Conservation (phyloP, 2,329 filamentous ascomycete genomes). For the Alternaria hordeiaustralica region DNA sequence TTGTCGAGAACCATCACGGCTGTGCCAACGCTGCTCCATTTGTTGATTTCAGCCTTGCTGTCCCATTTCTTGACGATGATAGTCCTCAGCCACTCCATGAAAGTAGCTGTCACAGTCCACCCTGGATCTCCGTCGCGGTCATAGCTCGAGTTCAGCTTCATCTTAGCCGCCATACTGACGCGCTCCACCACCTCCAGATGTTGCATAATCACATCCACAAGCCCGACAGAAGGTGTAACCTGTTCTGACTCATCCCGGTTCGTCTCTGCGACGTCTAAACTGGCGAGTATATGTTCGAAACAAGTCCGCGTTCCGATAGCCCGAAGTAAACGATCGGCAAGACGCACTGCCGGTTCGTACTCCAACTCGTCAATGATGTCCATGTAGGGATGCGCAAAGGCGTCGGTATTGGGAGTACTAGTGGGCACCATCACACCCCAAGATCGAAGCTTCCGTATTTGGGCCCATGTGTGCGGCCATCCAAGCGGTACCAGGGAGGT, state of each 20-base stretch:
- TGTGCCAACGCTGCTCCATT: conserved; percentile 75
- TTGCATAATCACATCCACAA: conserved; percentile 29
- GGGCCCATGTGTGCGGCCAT: conserved; percentile 40
- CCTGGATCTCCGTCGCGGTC: conserved; percentile 36
- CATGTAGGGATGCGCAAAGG: conserved; percentile 40
- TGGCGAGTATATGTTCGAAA: conserved; percentile 56
- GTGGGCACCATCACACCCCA: conserved; percentile 46
- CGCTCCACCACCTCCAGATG: conserved; percentile 36
- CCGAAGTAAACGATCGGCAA: conserved; percentile 57
- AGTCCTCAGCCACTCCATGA: conserved; percentile 74
- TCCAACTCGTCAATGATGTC: conserved; percentile 54
- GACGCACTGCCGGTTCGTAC: conserved; percentile 58
- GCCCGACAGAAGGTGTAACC: background rate
- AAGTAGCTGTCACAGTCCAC: conserved; percentile 45
- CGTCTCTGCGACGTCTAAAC: conserved; percentile 10
- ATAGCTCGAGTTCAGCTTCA: conserved; percentile 21
- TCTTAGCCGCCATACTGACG: conserved; percentile 27
- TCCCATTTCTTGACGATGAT: conserved; percentile 83
- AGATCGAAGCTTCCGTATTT: conserved; percentile 47
- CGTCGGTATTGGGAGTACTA: conserved; percentile 24
- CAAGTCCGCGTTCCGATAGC: conserved; percentile 58
- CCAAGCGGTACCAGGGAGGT: conserved; percentile 42
- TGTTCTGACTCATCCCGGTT: background rate
- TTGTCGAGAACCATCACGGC: conserved; percentile 75
- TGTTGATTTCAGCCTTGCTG: conserved; percentile 72